Evolutionary conservation across 345 rosid genomes (phyloP).

Genomic region (rapeseed (Brassica napus)): DNA sequence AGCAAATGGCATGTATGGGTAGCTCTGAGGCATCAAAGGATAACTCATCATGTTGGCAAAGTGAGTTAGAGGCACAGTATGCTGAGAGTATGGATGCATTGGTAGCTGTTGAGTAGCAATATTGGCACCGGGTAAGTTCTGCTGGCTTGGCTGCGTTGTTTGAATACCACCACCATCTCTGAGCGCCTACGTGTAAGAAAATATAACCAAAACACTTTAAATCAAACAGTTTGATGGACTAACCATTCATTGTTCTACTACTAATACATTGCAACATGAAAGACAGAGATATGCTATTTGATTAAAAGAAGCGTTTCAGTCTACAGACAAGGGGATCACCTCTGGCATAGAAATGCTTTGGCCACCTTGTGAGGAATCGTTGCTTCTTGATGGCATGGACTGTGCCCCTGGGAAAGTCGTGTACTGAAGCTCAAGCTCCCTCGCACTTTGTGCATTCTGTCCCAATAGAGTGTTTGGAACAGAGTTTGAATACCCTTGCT

Average conservation of each 20-base stretch:
- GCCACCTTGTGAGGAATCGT: slow-evolving; percentile 60
- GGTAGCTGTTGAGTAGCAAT: slow-evolving; percentile 77
- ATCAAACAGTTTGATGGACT: not conserved
- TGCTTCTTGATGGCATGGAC: slow-evolving; percentile 64
- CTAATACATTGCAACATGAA: not conserved
- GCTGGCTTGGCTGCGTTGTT: slow-evolving; percentile 63
- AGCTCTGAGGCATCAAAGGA: slow-evolving; percentile 84
- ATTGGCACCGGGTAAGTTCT: slow-evolving; percentile 54
- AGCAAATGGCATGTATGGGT: slow-evolving; percentile 79
- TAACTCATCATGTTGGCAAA: slow-evolving; percentile 82
- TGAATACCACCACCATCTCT: slow-evolving; percentile 57
- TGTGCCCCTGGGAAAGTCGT: slow-evolving; percentile 72
- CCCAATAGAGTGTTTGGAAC: slow-evolving; percentile 67
- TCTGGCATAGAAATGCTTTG: slow-evolving; percentile 73
- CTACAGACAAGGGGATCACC: slow-evolving; percentile 42
- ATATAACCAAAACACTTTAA: slow-evolving; percentile 25
- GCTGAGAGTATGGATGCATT: slow-evolving; percentile 84
- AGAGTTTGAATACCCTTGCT: slow-evolving; percentile 69
- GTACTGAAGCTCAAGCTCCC: slow-evolving; percentile 81
- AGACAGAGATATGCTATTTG: not conserved
- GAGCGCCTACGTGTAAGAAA: slow-evolving; percentile 49
- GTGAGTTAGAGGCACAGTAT: slow-evolving; percentile 72
- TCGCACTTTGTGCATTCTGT: slow-evolving; percentile 60
- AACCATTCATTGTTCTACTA: not conserved
- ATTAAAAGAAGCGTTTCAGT: not conserved